Evolutionary conservation across 257 asterid genomes (phyloP).

Genomic region (Verbena officinalis): DNA sequence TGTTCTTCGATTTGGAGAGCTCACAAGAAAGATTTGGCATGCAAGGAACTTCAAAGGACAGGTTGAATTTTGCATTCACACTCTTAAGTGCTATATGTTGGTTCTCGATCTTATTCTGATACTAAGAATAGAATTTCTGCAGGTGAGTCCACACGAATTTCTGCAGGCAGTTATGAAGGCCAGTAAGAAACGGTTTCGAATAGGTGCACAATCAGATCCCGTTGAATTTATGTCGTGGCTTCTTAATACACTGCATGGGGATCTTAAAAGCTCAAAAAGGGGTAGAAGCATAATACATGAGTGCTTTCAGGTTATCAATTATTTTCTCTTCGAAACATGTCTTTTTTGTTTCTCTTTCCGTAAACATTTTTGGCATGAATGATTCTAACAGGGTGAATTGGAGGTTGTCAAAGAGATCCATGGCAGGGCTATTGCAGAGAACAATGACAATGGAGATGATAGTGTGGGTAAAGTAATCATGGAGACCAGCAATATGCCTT

Average conservation of each 20-base stretch:
- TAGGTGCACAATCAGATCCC: constrained; percentile 94
- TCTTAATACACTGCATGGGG: constrained; percentile 76
- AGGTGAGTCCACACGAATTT: constrained; percentile 99
- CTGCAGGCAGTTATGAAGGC: constrained; percentile 96
- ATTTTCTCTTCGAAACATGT: not conserved
- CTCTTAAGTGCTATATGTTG: constrained; percentile 2
- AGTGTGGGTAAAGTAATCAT: constrained; percentile 40
- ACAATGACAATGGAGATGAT: constrained; percentile 42
- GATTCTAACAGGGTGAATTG: constrained; percentile 75
- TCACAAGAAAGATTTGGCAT: constrained; percentile 96
- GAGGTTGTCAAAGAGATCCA: constrained; percentile 85
- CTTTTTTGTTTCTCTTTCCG: not conserved
- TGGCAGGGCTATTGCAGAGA: constrained; percentile 41
- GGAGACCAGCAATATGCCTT: constrained; percentile 82
- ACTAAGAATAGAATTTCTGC: constrained; percentile 38
- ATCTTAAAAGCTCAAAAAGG: constrained; percentile 69
- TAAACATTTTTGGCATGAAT: constrained; percentile 20
- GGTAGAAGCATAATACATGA: constrained; percentile 80
- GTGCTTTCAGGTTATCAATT: constrained; percentile 80
- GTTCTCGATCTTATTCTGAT: constrained; percentile 27
- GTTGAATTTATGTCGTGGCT: constrained; percentile 98
- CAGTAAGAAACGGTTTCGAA: constrained; percentile 82
- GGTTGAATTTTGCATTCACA: constrained; percentile 47
- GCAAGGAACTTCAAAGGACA: constrained; percentile 95
- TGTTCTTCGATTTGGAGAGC: constrained; percentile 96